Conservation (phyloP, 1,284 basidiomycete species). For the Rhizopogon parksii region DNA sequence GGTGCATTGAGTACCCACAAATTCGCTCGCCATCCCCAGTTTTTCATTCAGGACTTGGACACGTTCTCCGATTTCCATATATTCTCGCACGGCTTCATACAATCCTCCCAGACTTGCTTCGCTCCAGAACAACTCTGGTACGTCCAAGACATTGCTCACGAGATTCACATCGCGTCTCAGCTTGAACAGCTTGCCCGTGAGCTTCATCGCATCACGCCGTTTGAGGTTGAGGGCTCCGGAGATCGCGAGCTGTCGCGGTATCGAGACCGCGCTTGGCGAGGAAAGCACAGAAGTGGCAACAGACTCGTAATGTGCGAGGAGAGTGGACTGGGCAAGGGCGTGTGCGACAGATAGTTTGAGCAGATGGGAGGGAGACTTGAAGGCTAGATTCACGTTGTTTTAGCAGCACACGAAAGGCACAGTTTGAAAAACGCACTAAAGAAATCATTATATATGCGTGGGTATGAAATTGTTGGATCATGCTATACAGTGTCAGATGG, state of each 20-base stretch:
- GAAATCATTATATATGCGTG: conserved; percentile 87
- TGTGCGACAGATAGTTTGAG: conserved; percentile 89
- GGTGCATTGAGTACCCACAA: conserved; percentile 47
- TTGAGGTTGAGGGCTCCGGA: conserved; percentile 76
- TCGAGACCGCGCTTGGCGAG: conserved; percentile 69
- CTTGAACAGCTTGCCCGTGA: conserved; percentile 87
- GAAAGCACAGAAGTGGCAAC: conserved; percentile 75
- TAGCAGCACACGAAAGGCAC: conserved; percentile 5
- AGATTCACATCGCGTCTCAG: conserved; percentile 87
- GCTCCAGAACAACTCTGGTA: conserved; percentile 93
- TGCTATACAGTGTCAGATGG: conserved; percentile 44
- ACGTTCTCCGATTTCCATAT: conserved; percentile 86
- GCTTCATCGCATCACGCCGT: conserved; percentile 76
- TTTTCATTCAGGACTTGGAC: conserved; percentile 89
- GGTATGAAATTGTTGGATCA: conserved; percentile 78
- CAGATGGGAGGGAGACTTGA: conserved; percentile 84
- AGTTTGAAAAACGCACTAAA: conserved; percentile 54
- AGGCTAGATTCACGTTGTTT: conserved; percentile 41
- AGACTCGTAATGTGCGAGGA: conserved; percentile 85
- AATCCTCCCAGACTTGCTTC: conserved; percentile 85
- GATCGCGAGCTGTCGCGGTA: conserved; percentile 79
- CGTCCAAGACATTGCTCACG: conserved; percentile 90
- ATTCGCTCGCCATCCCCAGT: conserved; percentile 79
- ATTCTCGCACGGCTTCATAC: conserved; percentile 91
- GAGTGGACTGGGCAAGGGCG: conserved; percentile 90